These are phyloP conservation scores for Didymellaceae sp. DNA, from an alignment of 2,329 filamentous ascomycete species.

Conservation along the genomic window DNA sequence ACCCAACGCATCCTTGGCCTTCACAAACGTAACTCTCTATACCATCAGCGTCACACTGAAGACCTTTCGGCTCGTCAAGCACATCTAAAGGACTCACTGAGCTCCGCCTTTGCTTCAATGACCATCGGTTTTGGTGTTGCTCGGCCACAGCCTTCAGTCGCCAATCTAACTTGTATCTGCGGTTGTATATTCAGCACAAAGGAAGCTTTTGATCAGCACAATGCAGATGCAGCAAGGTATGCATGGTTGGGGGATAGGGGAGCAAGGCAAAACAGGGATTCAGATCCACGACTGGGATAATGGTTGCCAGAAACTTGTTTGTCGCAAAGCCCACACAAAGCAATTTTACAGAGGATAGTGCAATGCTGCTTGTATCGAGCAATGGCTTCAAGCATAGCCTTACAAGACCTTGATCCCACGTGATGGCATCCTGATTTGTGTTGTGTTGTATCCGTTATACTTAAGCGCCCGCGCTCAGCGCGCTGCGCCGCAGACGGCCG, in stretches of 20 bases:
- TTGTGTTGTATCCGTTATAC: too few species aligned
- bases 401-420: too few species aligned
- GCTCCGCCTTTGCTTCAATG: neutral
- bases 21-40: neutral
- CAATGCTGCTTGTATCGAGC: too few species aligned
- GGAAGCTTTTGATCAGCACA: conserved; percentile 2
- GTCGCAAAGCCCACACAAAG: too few species aligned
- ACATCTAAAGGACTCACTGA: neutral
- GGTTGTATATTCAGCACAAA: conserved; percentile 3
- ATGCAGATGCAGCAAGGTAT: neutral
- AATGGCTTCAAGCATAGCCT: too few species aligned
- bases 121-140: neutral
- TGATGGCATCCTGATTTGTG: too few species aligned
- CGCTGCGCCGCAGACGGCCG: too few species aligned
- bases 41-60: neutral
- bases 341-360: too few species aligned
- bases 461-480: too few species aligned
- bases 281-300: too few species aligned
- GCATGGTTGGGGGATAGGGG: neutral
- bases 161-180: neutral
- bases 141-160: neutral
- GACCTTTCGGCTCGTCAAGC: neutral
- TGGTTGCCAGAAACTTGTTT: too few species aligned
- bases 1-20: neutral
- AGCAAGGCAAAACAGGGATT: neutral